Conservation (phyloP, 208 protist species). For the Zelonia costaricensis region DNA sequence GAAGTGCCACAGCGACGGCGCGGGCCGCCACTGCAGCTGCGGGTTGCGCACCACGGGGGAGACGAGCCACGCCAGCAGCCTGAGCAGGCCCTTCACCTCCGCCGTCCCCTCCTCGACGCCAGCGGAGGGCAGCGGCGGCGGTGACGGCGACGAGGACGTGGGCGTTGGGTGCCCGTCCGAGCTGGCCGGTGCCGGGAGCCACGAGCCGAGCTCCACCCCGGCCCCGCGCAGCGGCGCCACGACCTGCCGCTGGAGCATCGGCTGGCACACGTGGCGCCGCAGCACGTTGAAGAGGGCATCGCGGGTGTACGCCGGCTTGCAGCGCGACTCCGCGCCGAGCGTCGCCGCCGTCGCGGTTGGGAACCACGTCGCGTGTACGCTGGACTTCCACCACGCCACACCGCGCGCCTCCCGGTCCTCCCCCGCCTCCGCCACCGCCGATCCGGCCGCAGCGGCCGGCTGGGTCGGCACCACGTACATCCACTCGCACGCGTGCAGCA, state of each 20-base stretch:
- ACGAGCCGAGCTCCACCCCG: conserved; percentile 8
- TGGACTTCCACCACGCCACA: conserved; percentile 10
- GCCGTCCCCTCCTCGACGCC: background rate
- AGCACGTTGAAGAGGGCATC: conserved; percentile 24
- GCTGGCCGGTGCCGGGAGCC: background rate
- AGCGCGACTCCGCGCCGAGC: background rate
- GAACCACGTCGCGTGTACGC: conserved; percentile 14
- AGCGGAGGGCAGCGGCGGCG: background rate
- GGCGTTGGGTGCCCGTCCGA: too few species aligned
- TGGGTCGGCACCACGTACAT: conserved; percentile 17
- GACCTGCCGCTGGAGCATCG: conserved; percentile 12
- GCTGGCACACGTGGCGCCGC: conserved; percentile 18
- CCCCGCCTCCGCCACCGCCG: background rate
- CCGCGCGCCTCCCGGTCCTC: background rate
- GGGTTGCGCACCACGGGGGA: conserved; percentile 1
- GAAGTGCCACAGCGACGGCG: conserved; percentile 4
- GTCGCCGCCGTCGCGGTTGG: conserved; percentile 1
- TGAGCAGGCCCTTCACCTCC: background rate
- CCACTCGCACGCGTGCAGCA: conserved; percentile 33
- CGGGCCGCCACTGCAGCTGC: background rate
- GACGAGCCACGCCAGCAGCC: conserved; percentile 11
- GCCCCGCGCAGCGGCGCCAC: conserved; percentile 10
- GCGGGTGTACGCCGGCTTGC: conserved; percentile 24
- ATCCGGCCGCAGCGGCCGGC: too few species aligned
- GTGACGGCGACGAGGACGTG: background rate